Percentiles rank a stretch among this genome's conserved stretches.
These are phyloP conservation scores for Calonectria pseudoreteaudii DNA, from an alignment of 2,329 filamentous ascomycete genomes.

Conservation along the genomic window DNA sequence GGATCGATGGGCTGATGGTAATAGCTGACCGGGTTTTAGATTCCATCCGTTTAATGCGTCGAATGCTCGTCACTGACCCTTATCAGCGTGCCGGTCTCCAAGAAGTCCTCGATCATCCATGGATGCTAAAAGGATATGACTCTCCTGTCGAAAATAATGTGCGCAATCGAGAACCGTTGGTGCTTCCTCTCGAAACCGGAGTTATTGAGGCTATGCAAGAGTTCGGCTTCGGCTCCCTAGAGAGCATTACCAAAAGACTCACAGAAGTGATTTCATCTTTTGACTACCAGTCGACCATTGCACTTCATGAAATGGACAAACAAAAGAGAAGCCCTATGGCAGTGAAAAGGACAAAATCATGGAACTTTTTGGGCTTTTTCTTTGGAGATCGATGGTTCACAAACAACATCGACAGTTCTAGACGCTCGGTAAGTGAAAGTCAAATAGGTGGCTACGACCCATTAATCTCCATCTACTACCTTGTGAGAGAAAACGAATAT, in stretches of 20 bases:
- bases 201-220: conserved; percentile 95
- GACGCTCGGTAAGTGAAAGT: conserved; percentile 85
- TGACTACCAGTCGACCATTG: conserved; percentile 87
- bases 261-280: conserved; percentile 88
- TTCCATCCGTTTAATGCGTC: conserved; percentile 90
- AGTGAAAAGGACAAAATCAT: conserved; percentile 78
- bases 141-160: conserved; percentile 90
- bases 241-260: conserved; percentile 84
- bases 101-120: conserved; percentile 94
- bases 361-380: conserved; percentile 74
- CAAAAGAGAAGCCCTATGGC: conserved; percentile 62
- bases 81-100: conserved; percentile 85
- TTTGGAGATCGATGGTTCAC: conserved; percentile 89
- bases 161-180: conserved; percentile 83
- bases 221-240: conserved; percentile 93
- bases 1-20: not conserved
- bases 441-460: conserved; percentile 94
- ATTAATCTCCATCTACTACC: conserved; percentile 91
- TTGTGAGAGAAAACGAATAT: conserved; percentile 83
- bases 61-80: conserved; percentile 96
- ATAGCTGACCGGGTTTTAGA: conserved; percentile 68
- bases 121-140: conserved; percentile 93
- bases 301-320: conserved; percentile 74
- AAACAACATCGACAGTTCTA: conserved; percentile 87
- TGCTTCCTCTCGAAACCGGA: conserved; percentile 82